phyloP scores from a whole-genome alignment of 129 eudicot genomes.

The Lactuca saligna region DNA sequence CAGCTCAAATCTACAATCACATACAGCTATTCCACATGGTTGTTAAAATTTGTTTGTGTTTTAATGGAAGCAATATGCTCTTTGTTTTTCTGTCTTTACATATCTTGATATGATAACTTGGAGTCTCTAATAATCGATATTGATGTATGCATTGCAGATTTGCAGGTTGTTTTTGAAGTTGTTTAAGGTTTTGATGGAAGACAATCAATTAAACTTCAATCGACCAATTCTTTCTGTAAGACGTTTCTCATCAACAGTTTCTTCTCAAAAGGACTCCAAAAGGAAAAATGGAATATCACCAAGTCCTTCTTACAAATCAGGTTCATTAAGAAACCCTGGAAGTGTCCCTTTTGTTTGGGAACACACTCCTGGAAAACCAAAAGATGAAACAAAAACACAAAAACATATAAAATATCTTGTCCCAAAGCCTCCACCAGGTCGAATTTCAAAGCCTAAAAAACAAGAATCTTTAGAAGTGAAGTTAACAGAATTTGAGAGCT shows the following conservation, averaged over 20 bases:
- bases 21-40: background rate
- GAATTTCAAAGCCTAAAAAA: constrained; percentile 29
- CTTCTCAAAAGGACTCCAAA: constrained; percentile 28
- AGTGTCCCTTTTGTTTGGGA: constrained; percentile 87
- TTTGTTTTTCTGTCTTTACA: too few relatives aligned
- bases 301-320: constrained; percentile 52
- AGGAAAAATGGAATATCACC: constrained; percentile 33
- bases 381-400: constrained; percentile 41
- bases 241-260: constrained; percentile 39
- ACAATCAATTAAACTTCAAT: constrained; percentile 56
- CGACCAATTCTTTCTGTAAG: constrained; percentile 78
- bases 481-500: constrained; percentile 20
- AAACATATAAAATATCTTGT: constrained; percentile 21
- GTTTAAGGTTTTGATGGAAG: constrained; percentile 42
- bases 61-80: background rate
- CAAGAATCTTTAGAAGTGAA: constrained; percentile 31
- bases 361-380: constrained; percentile 80
- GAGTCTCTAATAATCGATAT: too few relatives aligned
- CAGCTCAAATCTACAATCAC: background rate
- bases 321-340: constrained; percentile 64
- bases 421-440: constrained; percentile 81
- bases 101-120: too few relatives aligned
- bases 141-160: background rate
- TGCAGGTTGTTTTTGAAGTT: background rate
- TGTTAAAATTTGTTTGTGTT: background rate